Evolutionary conservation across 352 stramenopile species (phyloP).

Genomic region (Phytophthora rubi): DNA sequence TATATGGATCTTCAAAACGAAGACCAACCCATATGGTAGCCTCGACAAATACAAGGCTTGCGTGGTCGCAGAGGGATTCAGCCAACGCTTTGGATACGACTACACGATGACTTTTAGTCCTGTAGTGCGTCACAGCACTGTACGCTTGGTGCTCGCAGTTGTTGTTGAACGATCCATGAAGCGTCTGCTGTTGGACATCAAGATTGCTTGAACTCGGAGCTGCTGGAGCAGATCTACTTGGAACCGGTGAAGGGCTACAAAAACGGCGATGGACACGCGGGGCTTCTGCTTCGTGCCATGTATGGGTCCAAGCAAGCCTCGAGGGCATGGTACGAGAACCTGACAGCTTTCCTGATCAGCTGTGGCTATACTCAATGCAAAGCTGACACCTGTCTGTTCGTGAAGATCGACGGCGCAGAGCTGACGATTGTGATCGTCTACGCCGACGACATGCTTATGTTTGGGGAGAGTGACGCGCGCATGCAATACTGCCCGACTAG

Average conservation of each 20-base stretch:
- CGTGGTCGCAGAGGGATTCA: conserved; percentile 31
- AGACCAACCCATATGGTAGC: conserved; percentile 16
- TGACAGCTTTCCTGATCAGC: conserved; percentile 13
- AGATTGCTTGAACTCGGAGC: conserved; percentile 20
- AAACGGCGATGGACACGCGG: conserved; percentile 17
- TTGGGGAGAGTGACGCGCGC: conserved; percentile 1
- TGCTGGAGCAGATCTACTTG: conserved; percentile 20
- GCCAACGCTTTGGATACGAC: conserved; percentile 27
- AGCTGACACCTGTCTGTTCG: conserved; percentile 36
- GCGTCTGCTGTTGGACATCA: conserved; percentile 23
- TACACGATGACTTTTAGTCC: conserved; percentile 46
- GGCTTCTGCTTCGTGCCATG: conserved; percentile 23
- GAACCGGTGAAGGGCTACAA: conserved; percentile 8
- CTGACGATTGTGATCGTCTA: conserved; percentile 35
- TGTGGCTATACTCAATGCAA: conserved; percentile 11
- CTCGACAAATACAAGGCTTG: conserved; percentile 48
- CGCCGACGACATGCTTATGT: conserved; percentile 39
- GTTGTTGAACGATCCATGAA: conserved; percentile 7
- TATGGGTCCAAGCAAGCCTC: conserved; percentile 43
- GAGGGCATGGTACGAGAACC: conserved; percentile 30
- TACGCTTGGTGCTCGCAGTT: conserved; percentile 17
- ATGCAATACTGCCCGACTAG: no score
- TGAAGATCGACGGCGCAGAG: background rate
- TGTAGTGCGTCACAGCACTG: conserved; percentile 21
- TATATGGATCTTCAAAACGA: conserved; percentile 20